Conservation (phyloP, 2,329 filamentous ascomycete genomes). For the Fusarium ramigenum region DNA sequence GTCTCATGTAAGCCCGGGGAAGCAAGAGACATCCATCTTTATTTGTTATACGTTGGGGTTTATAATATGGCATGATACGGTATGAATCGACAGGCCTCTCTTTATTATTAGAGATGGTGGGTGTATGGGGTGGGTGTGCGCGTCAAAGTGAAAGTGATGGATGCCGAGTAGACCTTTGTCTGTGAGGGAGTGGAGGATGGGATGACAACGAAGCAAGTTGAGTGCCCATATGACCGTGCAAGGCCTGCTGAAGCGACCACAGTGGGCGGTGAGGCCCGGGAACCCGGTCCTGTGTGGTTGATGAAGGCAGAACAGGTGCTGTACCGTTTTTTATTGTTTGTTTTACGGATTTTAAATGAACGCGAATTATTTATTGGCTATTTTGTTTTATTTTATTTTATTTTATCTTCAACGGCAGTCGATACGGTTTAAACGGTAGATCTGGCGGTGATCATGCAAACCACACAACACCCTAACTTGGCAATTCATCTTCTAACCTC, state of each 20-base stretch:
- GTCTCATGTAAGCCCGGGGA: conserved; percentile 31
- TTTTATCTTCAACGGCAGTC: background rate
- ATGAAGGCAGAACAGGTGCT: background rate
- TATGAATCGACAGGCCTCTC: conserved; percentile 4
- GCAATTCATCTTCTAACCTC: background rate
- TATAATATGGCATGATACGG: background rate
- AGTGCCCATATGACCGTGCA: conserved; percentile 48
- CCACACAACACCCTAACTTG: background rate
- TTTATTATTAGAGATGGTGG: conserved; percentile 25
- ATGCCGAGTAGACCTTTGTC: conserved; percentile 3
- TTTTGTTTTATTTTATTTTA: background rate
- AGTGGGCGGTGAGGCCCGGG: conserved; percentile 40
- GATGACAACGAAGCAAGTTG: conserved; percentile 26
- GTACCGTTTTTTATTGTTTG: background rate
- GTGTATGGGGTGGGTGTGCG: conserved; percentile 24
- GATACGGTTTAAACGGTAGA: conserved; percentile 13
- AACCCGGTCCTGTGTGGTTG: conserved; percentile 35
- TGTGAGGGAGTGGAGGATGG: background rate
- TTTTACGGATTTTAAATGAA: background rate
- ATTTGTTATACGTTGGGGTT: background rate
- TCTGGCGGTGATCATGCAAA: background rate
- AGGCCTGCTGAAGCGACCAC: conserved; percentile 28
- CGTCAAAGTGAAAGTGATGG: conserved; percentile 4
- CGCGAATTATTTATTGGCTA: conserved; percentile 18
- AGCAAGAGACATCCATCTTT: background rate